Percentiles rank a stretch among this genome's conserved stretches.
Conservation (phyloP, 1,284 basidiomycete species). For the Mrakiaceae sp. region DNA sequence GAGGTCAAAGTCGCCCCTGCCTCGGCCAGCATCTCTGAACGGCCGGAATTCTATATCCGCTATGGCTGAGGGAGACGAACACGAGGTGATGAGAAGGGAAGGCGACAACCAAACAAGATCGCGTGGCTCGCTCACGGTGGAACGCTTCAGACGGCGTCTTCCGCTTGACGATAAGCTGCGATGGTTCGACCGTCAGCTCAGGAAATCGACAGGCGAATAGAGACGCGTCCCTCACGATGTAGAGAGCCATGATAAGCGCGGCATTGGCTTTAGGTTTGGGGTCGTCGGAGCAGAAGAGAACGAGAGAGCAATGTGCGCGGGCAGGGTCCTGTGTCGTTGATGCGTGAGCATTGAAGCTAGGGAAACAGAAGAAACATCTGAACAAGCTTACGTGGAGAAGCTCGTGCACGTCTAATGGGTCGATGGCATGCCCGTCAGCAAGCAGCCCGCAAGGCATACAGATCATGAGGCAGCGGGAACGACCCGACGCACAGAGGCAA, state of each 20-base stretch:
- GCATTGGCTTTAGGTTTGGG: slow-evolving; percentile 86
- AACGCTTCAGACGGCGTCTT: slow-evolving; percentile 92
- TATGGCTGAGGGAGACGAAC: slow-evolving; percentile 47
- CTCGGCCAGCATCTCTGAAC: slow-evolving; percentile 91
- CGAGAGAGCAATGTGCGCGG: slow-evolving; percentile 36
- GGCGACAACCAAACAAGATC: background rate
- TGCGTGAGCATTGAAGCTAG: too few relatives aligned
- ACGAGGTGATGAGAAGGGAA: background rate
- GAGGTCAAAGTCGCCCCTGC: slow-evolving; percentile 82
- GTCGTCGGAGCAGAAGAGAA: slow-evolving; percentile 79
- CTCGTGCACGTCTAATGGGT: slow-evolving; percentile 8
- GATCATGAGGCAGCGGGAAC: background rate
- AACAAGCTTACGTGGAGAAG: background rate
- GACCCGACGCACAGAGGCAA: slow-evolving; percentile 12
- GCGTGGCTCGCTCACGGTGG: slow-evolving; percentile 23
- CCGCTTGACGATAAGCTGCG: slow-evolving; percentile 82
- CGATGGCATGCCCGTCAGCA: background rate
- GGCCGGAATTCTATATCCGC: slow-evolving; percentile 85
- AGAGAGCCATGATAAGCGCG: slow-evolving; percentile 80
- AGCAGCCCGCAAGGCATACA: background rate
- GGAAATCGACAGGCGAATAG: background rate
- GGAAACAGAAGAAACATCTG: too few relatives aligned
- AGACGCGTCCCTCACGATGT: slow-evolving; percentile 50
- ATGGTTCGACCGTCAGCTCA: background rate
- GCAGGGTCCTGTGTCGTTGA: too few relatives aligned